Evolutionary conservation across 306 rosid genomes (phyloP).

Genomic region (Medicago arabica): DNA sequence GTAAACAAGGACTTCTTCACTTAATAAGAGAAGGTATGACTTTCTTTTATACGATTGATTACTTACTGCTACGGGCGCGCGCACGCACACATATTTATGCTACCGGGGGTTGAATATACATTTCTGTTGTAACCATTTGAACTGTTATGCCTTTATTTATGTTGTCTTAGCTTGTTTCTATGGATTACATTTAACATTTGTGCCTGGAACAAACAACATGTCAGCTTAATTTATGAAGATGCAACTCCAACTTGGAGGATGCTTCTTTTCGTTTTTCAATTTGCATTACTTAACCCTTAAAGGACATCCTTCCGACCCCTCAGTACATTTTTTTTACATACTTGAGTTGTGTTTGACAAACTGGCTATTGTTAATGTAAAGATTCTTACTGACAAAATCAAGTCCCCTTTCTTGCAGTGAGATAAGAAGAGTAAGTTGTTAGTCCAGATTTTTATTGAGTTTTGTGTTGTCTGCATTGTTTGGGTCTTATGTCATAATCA

Average conservation of each 20-base stretch:
- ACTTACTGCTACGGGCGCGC: not conserved
- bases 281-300: slow-evolving; percentile 15
- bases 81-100: too few relatives aligned
- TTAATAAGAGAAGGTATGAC: slow-evolving; percentile 63
- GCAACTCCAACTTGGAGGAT: slow-evolving; percentile 21
- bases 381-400: not conserved
- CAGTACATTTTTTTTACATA: slow-evolving; percentile 16
- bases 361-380: slow-evolving; percentile 31
- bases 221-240: slow-evolving; percentile 5
- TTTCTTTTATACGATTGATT: slow-evolving; percentile 24
- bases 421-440: slow-evolving; percentile 14
- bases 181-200: slow-evolving; percentile 10
- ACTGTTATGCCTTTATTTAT: slow-evolving; percentile 6
- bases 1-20: slow-evolving; percentile 68
- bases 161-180: not conserved
- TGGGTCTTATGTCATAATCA: slow-evolving; percentile 13
- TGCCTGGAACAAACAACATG: slow-evolving; percentile 24
- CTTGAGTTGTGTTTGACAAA: slow-evolving; percentile 6
- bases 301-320: not conserved
- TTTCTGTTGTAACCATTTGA: slow-evolving; percentile 27
- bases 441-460: not conserved
- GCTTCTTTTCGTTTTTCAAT: slow-evolving; percentile 24
- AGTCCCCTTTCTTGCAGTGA: not conserved
- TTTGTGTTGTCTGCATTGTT: slow-evolving; percentile 19
- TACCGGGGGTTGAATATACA: not conserved